Evolutionary conservation across 129 eudicot genomes (phyloP).

Genomic region (Lactuca saligna): DNA sequence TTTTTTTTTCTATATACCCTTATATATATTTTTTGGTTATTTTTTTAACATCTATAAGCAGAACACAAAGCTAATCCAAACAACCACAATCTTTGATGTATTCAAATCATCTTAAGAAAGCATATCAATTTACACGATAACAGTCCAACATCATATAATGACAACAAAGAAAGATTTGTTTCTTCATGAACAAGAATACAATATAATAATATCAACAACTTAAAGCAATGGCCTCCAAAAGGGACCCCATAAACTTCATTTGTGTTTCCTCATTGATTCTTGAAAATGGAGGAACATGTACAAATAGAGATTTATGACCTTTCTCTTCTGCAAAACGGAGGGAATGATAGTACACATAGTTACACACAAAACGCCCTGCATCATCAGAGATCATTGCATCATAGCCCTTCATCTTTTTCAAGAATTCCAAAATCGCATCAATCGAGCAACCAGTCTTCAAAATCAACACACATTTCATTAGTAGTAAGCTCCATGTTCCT

Average conservation of each 20-base stretch:
- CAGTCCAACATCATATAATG: conserved; percentile 8
- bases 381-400: conserved; percentile 53
- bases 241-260: conserved; percentile 51
- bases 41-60: no score
- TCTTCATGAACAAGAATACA: conserved; percentile 15
- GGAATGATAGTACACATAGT: conserved; percentile 76
- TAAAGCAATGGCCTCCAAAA: conserved; percentile 59
- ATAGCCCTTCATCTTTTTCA: conserved; percentile 42
- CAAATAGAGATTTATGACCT: conserved; percentile 71
- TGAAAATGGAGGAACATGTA: conserved; percentile 68
- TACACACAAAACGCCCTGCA: conserved; percentile 79
- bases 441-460: conserved; percentile 48
- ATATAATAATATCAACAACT: conserved; percentile 41
- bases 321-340: conserved; percentile 64
- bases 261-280: conserved; percentile 57
- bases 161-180: conserved; percentile 4
- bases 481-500: no score
- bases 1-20: no score
- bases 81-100: conserved; percentile 17
- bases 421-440: conserved; percentile 43
- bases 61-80: neutral
- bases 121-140: conserved; percentile 24
- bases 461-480: neutral
- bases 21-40: no score
- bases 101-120: conserved; percentile 19